Conservation (phyloP, 2,329 filamentous ascomycete genomes). For the Elsinoe fawcettii region DNA sequence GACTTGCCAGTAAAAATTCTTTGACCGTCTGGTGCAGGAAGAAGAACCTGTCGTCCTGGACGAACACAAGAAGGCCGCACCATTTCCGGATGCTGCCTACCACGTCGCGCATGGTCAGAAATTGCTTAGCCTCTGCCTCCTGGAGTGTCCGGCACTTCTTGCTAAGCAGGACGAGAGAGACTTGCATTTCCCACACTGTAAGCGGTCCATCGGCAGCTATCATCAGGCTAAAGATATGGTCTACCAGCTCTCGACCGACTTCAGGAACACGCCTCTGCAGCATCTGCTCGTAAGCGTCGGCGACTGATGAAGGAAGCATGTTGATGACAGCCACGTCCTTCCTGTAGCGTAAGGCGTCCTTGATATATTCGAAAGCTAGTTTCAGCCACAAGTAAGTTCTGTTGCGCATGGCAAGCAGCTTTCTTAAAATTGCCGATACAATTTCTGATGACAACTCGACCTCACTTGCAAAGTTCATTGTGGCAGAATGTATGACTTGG, state of each 20-base stretch:
- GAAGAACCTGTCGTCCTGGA: not conserved
- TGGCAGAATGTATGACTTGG: not conserved
- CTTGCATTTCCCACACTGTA: not conserved
- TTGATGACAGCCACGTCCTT: not conserved
- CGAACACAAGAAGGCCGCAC: not conserved
- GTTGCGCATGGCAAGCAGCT: not conserved
- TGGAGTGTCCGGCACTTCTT: not conserved
- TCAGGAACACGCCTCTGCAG: not conserved
- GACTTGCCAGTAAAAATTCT: not conserved
- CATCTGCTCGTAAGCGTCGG: not conserved
- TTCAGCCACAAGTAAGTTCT: conserved; percentile 7
- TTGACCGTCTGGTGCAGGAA: not conserved
- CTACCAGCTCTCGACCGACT: not conserved
- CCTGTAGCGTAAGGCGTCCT: not conserved
- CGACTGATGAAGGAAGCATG: not conserved
- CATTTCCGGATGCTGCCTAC: not conserved
- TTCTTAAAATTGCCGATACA: not conserved
- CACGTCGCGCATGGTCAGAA: not conserved
- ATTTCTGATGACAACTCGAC: not conserved
- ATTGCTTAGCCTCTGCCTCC: not conserved
- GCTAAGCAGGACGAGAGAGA: not conserved
- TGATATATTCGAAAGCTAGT: not conserved
- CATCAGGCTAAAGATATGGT: not conserved
- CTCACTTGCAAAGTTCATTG: not conserved
- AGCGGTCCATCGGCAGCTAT: conserved; percentile 1